phyloP scores from a whole-genome alignment of 2,329 filamentous ascomycete species.

The Drechslerella dactyloides region DNA sequence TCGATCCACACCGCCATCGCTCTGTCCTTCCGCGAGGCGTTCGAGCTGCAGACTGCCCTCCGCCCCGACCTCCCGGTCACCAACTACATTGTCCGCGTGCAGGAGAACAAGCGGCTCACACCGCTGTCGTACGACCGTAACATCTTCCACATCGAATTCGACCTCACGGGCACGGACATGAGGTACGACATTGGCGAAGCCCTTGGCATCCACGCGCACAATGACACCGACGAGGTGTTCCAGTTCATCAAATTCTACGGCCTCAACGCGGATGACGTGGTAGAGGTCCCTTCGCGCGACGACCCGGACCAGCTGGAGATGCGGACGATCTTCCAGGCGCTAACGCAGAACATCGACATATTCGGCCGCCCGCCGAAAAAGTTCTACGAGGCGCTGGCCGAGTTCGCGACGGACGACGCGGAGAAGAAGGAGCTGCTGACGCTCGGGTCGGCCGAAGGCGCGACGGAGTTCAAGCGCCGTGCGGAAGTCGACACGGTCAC shows the following conservation, averaged over 20 bases:
- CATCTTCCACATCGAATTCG: slow-evolving; percentile 99
- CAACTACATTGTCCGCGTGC: slow-evolving; percentile 85
- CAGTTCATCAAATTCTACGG: slow-evolving; percentile 91
- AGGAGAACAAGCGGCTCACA: slow-evolving; percentile 93
- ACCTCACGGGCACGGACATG: slow-evolving; percentile 86
- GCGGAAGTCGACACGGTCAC: slow-evolving; percentile 89
- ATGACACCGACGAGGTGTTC: slow-evolving; percentile 77
- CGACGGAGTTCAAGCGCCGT: slow-evolving; percentile 88
- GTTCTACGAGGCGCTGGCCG: slow-evolving; percentile 91
- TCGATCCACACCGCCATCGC: slow-evolving; percentile 88
- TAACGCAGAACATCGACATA: slow-evolving; percentile 92
- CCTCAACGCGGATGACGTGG: slow-evolving; percentile 78
- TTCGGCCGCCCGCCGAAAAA: slow-evolving; percentile 96
- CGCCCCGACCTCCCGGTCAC: slow-evolving; percentile 85
- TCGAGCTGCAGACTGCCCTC: slow-evolving; percentile 73
- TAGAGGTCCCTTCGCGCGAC: slow-evolving; percentile 89
- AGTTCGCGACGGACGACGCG: slow-evolving; percentile 79
- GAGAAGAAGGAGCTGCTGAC: slow-evolving; percentile 81
- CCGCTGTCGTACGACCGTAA: slow-evolving; percentile 90
- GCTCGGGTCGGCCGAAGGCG: slow-evolving; percentile 78
- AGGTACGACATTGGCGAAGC: slow-evolving; percentile 98
- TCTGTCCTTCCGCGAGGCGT: slow-evolving; percentile 92
- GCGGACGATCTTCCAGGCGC: slow-evolving; percentile 88
- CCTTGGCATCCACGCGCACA: slow-evolving; percentile 93
- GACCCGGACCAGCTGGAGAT: slow-evolving; percentile 76